Evolutionary conservation across 192 early-diverging fungal genomes (phyloP).

Genomic region (Ambispora gerdemannii): DNA sequence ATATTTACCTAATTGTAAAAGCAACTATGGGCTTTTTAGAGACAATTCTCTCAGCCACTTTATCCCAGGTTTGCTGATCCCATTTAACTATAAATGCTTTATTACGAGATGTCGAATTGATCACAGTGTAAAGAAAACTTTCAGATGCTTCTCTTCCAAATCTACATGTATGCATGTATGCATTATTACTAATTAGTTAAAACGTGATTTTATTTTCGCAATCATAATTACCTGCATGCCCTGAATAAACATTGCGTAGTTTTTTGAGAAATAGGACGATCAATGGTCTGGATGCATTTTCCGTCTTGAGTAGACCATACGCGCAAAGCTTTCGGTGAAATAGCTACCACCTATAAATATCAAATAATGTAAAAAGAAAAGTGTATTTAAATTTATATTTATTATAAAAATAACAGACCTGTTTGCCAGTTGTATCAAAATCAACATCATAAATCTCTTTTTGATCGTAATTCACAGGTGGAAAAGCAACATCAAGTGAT

Average conservation of each 20-base stretch:
- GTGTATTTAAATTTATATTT: not conserved
- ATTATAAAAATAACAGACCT: not conserved
- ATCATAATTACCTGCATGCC: constrained; percentile 40
- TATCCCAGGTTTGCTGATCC: constrained; percentile 55
- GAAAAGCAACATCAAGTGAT: constrained; percentile 44
- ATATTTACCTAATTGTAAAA: constrained; percentile 61
- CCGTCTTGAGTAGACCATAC: constrained; percentile 45
- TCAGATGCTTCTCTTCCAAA: constrained; percentile 58
- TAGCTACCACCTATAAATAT: constrained; percentile 45
- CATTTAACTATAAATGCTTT: constrained; percentile 61
- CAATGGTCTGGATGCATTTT: constrained; percentile 45
- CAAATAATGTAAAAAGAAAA: not conserved
- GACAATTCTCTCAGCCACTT: constrained; percentile 46
- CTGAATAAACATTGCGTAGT: constrained; percentile 45
- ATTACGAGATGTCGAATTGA: constrained; percentile 56
- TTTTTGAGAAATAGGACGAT: constrained; percentile 42
- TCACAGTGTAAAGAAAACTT: constrained; percentile 58
- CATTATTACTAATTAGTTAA: not conserved
- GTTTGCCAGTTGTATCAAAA: constrained; percentile 48
- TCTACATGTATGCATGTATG: constrained; percentile 31
- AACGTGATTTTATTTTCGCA: not conserved
- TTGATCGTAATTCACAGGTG: constrained; percentile 50
- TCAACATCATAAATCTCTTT: constrained; percentile 67
- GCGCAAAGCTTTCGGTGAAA: constrained; percentile 46
- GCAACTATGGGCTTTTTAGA: constrained; percentile 61